Percentiles rank a stretch among this genome's conserved stretches.
Evolutionary conservation across 768 basidiomycete genomes (phyloP).

Genomic region (Boletus subparvulus): DNA sequence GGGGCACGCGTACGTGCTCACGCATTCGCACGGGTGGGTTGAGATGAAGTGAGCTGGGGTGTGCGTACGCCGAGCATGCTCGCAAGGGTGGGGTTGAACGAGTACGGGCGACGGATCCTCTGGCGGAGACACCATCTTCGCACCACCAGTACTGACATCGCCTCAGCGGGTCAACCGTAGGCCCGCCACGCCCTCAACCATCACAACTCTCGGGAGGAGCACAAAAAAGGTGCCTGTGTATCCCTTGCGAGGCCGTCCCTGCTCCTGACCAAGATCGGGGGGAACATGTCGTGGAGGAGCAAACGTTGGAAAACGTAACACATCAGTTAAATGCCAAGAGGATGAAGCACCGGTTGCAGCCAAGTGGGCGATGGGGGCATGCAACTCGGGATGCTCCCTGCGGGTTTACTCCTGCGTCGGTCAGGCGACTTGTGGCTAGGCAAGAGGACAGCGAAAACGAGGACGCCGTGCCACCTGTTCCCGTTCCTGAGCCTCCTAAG

Average conservation of each 20-base stretch:
- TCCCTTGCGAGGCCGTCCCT: not conserved
- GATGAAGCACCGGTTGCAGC: constrained; percentile 67
- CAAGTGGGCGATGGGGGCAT: constrained; percentile 55
- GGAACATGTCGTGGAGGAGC: constrained; percentile 15
- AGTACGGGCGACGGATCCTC: constrained; percentile 5
- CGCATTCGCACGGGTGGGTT: too few species aligned
- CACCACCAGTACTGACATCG: not conserved
- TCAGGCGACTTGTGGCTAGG: constrained; percentile 15
- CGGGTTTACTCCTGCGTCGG: constrained; percentile 13
- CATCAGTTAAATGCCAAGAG: constrained; percentile 28
- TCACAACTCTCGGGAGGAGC: constrained; percentile 19
- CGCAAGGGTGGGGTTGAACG: too few species aligned
- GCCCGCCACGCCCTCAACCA: constrained; percentile 25
- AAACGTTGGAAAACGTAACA: not conserved
- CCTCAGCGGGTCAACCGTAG: constrained; percentile 14
- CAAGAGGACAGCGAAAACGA: constrained; percentile 34
- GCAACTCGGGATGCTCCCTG: constrained; percentile 55
- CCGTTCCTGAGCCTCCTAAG: constrained; percentile 33
- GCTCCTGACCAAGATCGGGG: not conserved
- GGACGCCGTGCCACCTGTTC: constrained; percentile 25
- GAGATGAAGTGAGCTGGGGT: too few species aligned
- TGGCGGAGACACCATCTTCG: constrained; percentile 11
- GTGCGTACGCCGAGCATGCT: too few species aligned
- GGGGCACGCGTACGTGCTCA: too few species aligned
- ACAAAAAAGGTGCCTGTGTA: constrained; percentile 8